Evolutionary conservation across 805 yeast genomes (phyloP), one percentile per base, ranked within the genome.

Genomic region (Candida cerambycidarum): DNA sequence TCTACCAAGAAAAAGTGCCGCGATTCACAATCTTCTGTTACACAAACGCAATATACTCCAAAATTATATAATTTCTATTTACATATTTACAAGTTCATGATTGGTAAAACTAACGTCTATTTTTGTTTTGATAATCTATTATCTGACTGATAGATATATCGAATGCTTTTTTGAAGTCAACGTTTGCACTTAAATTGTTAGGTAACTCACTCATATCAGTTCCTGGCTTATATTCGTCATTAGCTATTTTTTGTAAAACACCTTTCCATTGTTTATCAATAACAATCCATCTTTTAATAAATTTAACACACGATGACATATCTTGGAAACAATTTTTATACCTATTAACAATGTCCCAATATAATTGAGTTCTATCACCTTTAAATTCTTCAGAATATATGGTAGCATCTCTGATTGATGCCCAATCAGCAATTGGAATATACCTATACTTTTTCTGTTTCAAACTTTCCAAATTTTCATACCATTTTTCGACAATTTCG

Each of bases 391-490:
- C 38, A 3, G 82, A 72, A 45, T 67, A 65, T 32, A 79, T 69
- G 5, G 93, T 85, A 15, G 92, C 87, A 59, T 83, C 89, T 66
- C 90, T 79, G 44, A 86, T 62, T 2, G 92, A 85, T 30, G 87
- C 83, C 92, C 92, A 85, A 63, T 85, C 92, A 9, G 93, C 92
- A 58, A 80, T 81, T 5, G 92, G 89, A 52, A 85, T 81, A 57
- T 81, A 83, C 30, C 62, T 65, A 62, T 76, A 78, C 9, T 80
- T 80, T 39, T 70, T 73, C 25, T 74, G 76, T 45, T 82, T 80
- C 49, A 78, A 73, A 30, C 52, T 49, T 9, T 48, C 37, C 31
- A 82, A 62, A 35, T 76, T 62, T 37, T 76, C 73, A 45, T 71
- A 67, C 89, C 88, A 83, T 48, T 72, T 71, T 24, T 61, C 55